Conservation (phyloP, 306 rosid species). For the Phaseolus lunatus region DNA sequence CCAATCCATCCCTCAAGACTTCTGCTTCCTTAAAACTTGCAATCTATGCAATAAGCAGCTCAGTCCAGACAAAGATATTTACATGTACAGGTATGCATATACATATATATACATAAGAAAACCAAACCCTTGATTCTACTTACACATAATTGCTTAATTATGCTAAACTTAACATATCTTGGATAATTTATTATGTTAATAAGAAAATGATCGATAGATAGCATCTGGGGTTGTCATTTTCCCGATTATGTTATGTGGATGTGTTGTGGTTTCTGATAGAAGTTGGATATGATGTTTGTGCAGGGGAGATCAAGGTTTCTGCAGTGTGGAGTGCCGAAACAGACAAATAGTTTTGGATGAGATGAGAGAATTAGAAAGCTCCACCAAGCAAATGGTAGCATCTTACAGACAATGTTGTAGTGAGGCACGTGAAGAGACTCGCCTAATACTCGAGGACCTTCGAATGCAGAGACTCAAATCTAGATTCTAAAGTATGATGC, state of each 20-base stretch:
- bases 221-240: neutral
- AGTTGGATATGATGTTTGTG: constrained; percentile 16
- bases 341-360: constrained; percentile 59
- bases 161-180: neutral
- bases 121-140: neutral
- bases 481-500: constrained; percentile 37
- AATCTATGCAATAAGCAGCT: constrained; percentile 53
- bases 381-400: constrained; percentile 42
- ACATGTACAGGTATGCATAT: constrained; percentile 63
- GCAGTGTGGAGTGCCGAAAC: constrained; percentile 54
- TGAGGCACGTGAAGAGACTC: constrained; percentile 48
- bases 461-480: constrained; percentile 52
- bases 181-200: too few relatives aligned
- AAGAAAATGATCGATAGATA: neutral
- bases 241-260: neutral
- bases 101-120: too few relatives aligned
- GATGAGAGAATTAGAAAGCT: constrained; percentile 45
- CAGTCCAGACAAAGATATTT: constrained; percentile 58
- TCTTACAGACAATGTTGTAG: constrained; percentile 43
- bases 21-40: constrained; percentile 57
- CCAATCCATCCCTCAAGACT: constrained; percentile 37
- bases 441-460: constrained; percentile 50
- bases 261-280: neutral
- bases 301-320: constrained; percentile 63
- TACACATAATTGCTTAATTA: neutral